phyloP scores from a whole-genome alignment of 192 early-diverging fungal genomes.

The Dissophora globulifera region DNA sequence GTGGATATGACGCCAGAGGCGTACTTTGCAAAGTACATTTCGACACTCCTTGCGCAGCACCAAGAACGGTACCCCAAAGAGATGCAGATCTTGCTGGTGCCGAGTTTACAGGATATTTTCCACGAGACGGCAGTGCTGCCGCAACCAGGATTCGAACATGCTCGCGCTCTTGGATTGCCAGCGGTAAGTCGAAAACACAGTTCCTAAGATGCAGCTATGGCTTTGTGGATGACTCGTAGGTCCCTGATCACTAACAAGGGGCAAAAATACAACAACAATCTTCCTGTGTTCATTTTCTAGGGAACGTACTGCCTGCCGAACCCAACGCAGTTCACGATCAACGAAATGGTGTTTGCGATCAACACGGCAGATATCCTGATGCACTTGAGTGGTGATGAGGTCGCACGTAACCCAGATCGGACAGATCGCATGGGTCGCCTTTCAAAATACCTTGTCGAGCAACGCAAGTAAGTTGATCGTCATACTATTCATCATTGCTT shows the following conservation, averaged over 20 bases:
- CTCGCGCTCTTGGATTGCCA: constrained; percentile 59
- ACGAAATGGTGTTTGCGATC: constrained; percentile 84
- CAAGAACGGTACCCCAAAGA: constrained; percentile 50
- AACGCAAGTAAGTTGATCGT: constrained; percentile 69
- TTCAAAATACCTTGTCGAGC: constrained; percentile 80
- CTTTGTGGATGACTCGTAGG: too few species aligned
- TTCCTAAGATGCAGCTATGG: too few species aligned
- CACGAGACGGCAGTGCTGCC: constrained; percentile 83
- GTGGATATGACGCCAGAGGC: constrained; percentile 66
- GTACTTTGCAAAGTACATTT: constrained; percentile 72
- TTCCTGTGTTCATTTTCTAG: background rate
- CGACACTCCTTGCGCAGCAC: constrained; percentile 65
- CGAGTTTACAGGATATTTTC: constrained; percentile 80
- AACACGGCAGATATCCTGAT: constrained; percentile 81
- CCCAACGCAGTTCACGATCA: constrained; percentile 85
- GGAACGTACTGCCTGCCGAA: constrained; percentile 69
- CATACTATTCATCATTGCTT: too few species aligned
- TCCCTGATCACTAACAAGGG: too few species aligned
- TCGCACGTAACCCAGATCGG: constrained; percentile 51
- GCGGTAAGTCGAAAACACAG: constrained; percentile 6
- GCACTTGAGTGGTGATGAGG: constrained; percentile 76
- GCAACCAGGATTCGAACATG: constrained; percentile 71
- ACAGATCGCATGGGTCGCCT: constrained; percentile 77
- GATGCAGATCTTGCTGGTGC: constrained; percentile 75
- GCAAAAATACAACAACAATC: too few species aligned